Base-by-base conservation (phyloP, 2,329 filamentous ascomycete genomes). In the Pseudogymnoascus sp. region DNA sequence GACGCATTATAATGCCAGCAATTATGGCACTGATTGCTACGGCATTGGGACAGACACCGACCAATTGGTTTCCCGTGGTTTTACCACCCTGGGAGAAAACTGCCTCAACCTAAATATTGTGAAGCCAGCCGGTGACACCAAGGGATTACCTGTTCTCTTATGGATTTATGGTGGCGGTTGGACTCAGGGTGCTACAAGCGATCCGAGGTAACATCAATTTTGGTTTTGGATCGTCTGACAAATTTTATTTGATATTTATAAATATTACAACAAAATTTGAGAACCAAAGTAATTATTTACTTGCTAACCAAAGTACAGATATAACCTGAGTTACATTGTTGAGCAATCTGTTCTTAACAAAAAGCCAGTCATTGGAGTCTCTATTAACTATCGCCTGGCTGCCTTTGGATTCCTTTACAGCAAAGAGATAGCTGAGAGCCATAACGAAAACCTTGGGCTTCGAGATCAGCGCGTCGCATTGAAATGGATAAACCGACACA, bases 381-480 rank as follows among this genome's bases (percentile, higher is more conserved):
- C 77, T 68, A 79, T 84, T 68, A 81, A 81, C 71, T 84, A 88
- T 70, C 78, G 87, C 3, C 78, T 89, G 36, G 83, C 83, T 2
- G 80, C 82, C 1, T 75, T 90, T 68, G 89, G 89, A 0, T 91
- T 91, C 71, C 72, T 89, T 43, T 79, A 82, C 25, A 84, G 81
- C 1, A 73, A 73, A 6, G 66, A 81, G 61, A 75, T 82, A 11
- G 75, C 78, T 14, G 77, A 76, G 22, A 78, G 77, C 41, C 83
- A 82, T 0, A 68, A 81, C 39, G 72, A 84, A 53, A 90, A 90
- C 64, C 73, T 86, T 9, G 87, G 87, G 1, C 71, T 88, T 47
- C 75, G 78, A 64, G 85, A 88, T 67, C 84, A 87, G 71, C 76
- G 80, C 63, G 68, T 79, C 20, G 77, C 82, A 9, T 74, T 87